Evolutionary conservation across 208 protist genomes (phyloP), one percentile per base, ranked within the genome.

Genomic region (Vickermania ingenoplastis): DNA sequence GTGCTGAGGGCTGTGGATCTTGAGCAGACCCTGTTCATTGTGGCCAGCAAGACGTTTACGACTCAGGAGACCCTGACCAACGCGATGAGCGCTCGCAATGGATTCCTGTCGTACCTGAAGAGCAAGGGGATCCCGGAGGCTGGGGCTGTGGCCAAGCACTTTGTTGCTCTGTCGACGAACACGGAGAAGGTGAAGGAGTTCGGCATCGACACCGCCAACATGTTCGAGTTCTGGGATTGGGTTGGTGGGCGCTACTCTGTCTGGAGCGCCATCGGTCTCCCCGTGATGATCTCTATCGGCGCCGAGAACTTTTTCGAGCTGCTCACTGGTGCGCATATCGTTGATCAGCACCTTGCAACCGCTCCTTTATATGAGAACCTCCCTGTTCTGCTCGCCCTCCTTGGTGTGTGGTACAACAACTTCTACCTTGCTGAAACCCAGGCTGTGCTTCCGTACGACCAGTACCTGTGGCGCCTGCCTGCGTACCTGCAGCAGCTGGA

Each of bases 221-320:
- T 98, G 96, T 99, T 98, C 75, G 92, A 81, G 52, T 99, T 99
- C 75, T 98, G 96, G 94, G 96, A 99, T 71, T 98, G 97, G 97
- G 97, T 99, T 65, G 97, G 97, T 55, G 97, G 97, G 31, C 85
- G 97, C 28, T 99, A 98, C 77, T 98, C 95, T 5, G 76, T 99
- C 11, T 99, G 97, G 97, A 95, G 79, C 41, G 96, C 97, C 28
- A 98, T 99, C 64, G 97, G 97, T 28, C 62, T 98, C 17, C 21
- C 94, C 7, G 95, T 98, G 52, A 95, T 96, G 64, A 70, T 98
- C 0, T 93, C 87, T 24, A 88, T 98, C 60, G 97, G 97, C 28
- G 94, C 95, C 26, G 91, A 98, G 26, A 87, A 91, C 57, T 99
- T 98, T 73, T 76, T 96, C 5, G 82, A 97, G 61, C 77, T 99